These are phyloP conservation scores for Penicillium coprophilum DNA, from an alignment of 495 filamentous ascomycete genomes.

Conservation along the genomic window DNA sequence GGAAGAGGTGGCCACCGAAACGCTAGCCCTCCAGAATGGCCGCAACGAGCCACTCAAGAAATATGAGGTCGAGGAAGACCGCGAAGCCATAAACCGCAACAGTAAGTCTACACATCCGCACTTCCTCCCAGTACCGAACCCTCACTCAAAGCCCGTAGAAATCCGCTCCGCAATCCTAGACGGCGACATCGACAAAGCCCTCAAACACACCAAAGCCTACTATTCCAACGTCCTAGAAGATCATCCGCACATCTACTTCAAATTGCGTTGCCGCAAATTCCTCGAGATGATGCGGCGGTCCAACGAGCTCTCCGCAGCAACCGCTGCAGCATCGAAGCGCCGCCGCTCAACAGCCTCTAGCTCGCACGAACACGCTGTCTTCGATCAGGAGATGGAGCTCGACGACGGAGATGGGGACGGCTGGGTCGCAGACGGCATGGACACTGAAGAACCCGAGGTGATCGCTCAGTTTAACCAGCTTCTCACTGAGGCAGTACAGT, in stretches of 20 bases:
- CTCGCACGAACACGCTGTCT: conserved; percentile 48
- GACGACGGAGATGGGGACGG: conserved; percentile 61
- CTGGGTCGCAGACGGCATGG: conserved; percentile 54
- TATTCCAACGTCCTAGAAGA: conserved; percentile 80
- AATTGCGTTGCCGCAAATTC: conserved; percentile 86
- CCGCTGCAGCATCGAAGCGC: conserved; percentile 36
- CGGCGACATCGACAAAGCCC: conserved; percentile 87
- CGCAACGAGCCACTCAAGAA: conserved; percentile 53
- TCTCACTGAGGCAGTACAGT: conserved; percentile 68
- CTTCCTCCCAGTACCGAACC: neutral
- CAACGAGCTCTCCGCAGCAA: conserved; percentile 57
- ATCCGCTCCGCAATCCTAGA: conserved; percentile 89
- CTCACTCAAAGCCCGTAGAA: conserved; percentile 45
- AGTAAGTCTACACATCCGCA: conserved; percentile 50
- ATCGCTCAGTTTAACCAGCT: conserved; percentile 52
- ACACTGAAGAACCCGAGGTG: conserved; percentile 47
- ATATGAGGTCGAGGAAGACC: conserved; percentile 78
- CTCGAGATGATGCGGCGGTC: conserved; percentile 91
- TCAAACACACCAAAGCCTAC: conserved; percentile 73
- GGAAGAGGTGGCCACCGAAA: conserved; percentile 75
- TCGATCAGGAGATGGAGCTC: conserved; percentile 77
- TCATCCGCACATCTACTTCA: conserved; percentile 89
- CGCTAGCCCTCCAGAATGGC: conserved; percentile 59
- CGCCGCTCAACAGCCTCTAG: conserved; percentile 31
- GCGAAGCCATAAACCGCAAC: conserved; percentile 86